Percentiles rank a stretch among this genome's conserved stretches.
Conservation (phyloP, 495 filamentous ascomycete species). For the Aspergillus asperescens region DNA sequence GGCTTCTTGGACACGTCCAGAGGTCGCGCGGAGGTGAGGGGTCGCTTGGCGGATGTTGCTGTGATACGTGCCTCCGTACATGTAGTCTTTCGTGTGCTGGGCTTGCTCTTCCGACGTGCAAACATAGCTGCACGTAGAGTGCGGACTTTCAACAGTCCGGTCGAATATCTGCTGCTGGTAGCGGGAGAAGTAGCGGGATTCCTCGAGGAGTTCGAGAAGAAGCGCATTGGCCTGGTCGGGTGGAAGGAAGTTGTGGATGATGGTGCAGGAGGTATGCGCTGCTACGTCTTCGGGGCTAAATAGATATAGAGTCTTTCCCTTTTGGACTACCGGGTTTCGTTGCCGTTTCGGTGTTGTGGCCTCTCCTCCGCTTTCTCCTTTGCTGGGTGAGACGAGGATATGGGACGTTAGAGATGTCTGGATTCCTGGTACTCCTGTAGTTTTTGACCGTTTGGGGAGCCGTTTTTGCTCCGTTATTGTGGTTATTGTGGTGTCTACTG, state of each 20-base stretch:
- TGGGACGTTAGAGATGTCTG: constrained; percentile 46
- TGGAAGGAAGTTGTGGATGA: constrained; percentile 87
- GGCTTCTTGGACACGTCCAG: constrained; percentile 56
- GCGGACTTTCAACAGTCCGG: constrained; percentile 72
- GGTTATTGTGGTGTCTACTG: constrained; percentile 57
- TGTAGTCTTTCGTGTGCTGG: constrained; percentile 69
- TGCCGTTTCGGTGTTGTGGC: constrained; percentile 30
- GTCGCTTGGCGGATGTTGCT: constrained; percentile 70
- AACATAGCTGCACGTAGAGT: constrained; percentile 78
- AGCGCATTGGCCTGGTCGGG: constrained; percentile 63
- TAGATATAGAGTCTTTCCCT: constrained; percentile 76
- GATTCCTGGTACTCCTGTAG: constrained; percentile 23
- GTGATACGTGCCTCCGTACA: constrained; percentile 72
- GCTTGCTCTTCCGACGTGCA: constrained; percentile 53
- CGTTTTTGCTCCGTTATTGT: constrained; percentile 39
- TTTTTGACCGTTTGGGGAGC: constrained; percentile 23
- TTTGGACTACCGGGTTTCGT: constrained; percentile 47
- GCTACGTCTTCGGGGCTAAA: constrained; percentile 75
- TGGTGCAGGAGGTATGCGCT: constrained; percentile 76
- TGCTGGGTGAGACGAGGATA: constrained; percentile 24
- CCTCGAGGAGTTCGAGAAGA: constrained; percentile 67
- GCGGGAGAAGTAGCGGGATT: constrained; percentile 67
- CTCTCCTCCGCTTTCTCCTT: constrained; percentile 19
- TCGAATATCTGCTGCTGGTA: constrained; percentile 82
- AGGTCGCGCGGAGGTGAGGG: constrained; percentile 62